Base-by-base conservation (phyloP, 768 basidiomycete species). In the Strobilomyces echinocephalus region DNA sequence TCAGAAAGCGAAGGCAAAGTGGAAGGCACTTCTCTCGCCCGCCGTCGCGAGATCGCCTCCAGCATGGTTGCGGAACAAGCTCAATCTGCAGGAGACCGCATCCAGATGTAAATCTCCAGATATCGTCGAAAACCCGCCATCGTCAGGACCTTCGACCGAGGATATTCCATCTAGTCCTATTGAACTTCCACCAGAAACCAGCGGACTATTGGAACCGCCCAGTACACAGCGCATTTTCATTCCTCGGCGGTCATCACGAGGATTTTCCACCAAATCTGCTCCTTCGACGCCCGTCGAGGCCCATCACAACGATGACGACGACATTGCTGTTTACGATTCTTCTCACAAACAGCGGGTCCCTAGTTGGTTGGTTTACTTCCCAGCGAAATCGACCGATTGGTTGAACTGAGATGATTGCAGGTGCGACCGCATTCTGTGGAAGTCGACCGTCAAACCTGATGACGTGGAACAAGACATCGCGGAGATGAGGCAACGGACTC, bases 371-470 rank as follows among this genome's bases (percentile, higher is more conserved):
- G 82, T 72, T 6, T 33, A 11, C n/a, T 46, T 38, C 31, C 41
- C 42, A 11, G 33, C 48, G 31, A 30, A 26, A 43, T 38, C 2
- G 11, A 26, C 7, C 35, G 30, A 40, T 26, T 53, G 42, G 30
- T 53, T 54, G 26, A 65, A 45, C 12, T 34, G 33, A 41, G 35
- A 33, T 21, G n/a, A 5, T 36, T 54, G 8, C 49, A 88, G 87
- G 87, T 92, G 90, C 62, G 90, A 92, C 65, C 82, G 90, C 18
- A 88, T 92, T 42, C 70, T 92, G 5, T 91, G 84, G 83, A 92
- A 90, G 68, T 78, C 86, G 6, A 90, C 85, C 1, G 75, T 87
- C 24, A 63, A 72, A 30, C 78, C 77, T 15, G 76, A 76, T 12
- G 66, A 71, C 9, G 76, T 74, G 34, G 72, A 71, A 15, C 73